These are phyloP conservation scores for Thelephora ganbajun DNA, from an alignment of 768 basidiomycete species.

Conservation along the genomic window DNA sequence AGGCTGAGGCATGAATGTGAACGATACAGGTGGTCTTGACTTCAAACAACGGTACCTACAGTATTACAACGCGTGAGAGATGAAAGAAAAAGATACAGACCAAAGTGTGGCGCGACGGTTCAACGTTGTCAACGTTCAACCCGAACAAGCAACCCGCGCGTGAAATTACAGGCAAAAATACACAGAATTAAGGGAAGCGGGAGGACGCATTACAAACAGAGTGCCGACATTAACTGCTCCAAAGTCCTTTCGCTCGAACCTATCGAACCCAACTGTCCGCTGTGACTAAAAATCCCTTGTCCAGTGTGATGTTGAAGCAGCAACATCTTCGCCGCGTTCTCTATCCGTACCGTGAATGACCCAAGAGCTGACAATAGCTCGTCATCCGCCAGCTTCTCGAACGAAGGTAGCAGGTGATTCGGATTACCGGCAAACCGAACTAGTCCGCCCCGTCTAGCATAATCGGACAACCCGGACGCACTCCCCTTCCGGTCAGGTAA, in stretches of 20 bases:
- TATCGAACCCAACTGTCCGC: background rate
- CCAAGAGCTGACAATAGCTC: constrained; percentile 69
- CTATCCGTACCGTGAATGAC: constrained; percentile 59
- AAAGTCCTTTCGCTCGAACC: background rate
- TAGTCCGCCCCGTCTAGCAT: constrained; percentile 5
- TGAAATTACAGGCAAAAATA: constrained; percentile 1
- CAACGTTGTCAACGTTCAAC: too few species aligned
- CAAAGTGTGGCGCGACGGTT: too few species aligned
- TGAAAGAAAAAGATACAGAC: too few species aligned
- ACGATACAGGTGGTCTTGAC: too few species aligned
- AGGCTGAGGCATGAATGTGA: too few species aligned
- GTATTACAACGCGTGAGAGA: too few species aligned
- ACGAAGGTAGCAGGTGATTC: constrained; percentile 47
- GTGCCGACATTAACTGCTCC: background rate
- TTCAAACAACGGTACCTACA: too few species aligned
- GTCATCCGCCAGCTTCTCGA: constrained; percentile 59
- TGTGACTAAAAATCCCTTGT: background rate
- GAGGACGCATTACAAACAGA: background rate
- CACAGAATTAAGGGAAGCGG: background rate
- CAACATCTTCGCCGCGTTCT: constrained; percentile 38
- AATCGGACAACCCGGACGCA: constrained; percentile 19
- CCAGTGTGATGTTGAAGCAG: constrained; percentile 7
- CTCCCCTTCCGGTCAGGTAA: constrained; percentile 29
- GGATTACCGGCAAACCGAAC: constrained; percentile 44
- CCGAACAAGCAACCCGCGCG: too few species aligned